Evolutionary conservation across 2,329 filamentous ascomycete genomes (phyloP).

Genomic region (Claviceps sp.): DNA sequence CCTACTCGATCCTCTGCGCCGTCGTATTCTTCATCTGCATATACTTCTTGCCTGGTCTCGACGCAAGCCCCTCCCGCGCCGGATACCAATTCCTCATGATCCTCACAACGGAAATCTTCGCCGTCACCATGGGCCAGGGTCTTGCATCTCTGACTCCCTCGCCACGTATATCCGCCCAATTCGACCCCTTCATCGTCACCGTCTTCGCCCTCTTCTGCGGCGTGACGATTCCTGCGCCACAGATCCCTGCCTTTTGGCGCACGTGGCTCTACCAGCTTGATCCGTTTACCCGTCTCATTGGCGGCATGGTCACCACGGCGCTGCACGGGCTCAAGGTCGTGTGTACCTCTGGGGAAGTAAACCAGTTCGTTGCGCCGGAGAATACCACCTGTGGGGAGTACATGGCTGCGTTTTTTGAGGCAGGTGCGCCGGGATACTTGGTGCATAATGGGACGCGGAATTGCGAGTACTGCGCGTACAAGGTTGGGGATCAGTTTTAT

Average conservation of each 20-base stretch:
- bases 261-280: conserved; percentile 72
- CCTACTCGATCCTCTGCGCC: conserved; percentile 69
- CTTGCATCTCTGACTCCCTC: conserved; percentile 66
- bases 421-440: conserved; percentile 60
- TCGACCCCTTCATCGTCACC: conserved; percentile 74
- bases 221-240: conserved; percentile 64
- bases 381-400: conserved; percentile 62
- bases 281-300: conserved; percentile 70
- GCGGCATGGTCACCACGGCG: conserved; percentile 67
- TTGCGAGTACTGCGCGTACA: conserved; percentile 75
- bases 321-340: conserved; percentile 51
- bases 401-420: conserved; percentile 56
- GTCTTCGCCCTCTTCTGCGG: conserved; percentile 78
- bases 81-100: conserved; percentile 83
- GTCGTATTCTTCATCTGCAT: conserved; percentile 70
- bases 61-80: conserved; percentile 46
- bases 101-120: conserved; percentile 71
- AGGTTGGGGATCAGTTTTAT: conserved; percentile 71
- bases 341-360: conserved; percentile 50
- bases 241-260: conserved; percentile 69
- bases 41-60: conserved; percentile 74
- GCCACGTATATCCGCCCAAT: conserved; percentile 64
- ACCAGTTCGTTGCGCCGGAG: conserved; percentile 51
- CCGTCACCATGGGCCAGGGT: conserved; percentile 64
- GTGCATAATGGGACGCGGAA: conserved; percentile 47